phyloP scores from a whole-genome alignment of 2,329 filamentous ascomycete genomes.

The Myrmaecium sp. region DNA sequence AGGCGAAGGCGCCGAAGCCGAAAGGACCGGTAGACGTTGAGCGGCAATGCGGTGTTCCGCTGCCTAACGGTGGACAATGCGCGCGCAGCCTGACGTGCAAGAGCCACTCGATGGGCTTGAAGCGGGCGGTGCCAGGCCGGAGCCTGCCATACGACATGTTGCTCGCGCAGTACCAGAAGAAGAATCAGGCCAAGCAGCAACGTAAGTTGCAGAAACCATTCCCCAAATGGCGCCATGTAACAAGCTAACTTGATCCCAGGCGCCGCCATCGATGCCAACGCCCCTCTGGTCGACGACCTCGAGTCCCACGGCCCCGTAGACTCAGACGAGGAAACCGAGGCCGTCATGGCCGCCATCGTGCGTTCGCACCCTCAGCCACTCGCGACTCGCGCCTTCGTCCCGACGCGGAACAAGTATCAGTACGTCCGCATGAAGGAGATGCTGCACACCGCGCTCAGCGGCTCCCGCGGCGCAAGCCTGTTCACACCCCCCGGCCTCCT shows the following conservation, averaged over 20 bases:
- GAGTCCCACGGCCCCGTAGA: slow-evolving; percentile 64
- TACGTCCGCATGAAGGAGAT: slow-evolving; percentile 47
- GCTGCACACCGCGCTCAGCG: slow-evolving; percentile 40
- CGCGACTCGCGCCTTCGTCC: slow-evolving; percentile 41
- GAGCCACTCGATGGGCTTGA: slow-evolving; percentile 87
- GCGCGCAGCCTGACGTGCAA: slow-evolving; percentile 85
- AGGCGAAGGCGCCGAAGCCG: slow-evolving; percentile 65
- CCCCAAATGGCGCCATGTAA: neutral
- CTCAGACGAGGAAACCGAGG: slow-evolving; percentile 82
- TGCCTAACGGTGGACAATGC: slow-evolving; percentile 74
- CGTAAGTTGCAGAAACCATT: slow-evolving; percentile 39
- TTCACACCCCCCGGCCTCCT: slow-evolving; percentile 16
- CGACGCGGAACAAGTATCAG: slow-evolving; percentile 38
- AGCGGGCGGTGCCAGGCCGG: slow-evolving; percentile 70
- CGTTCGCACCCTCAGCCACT: slow-evolving; percentile 66
- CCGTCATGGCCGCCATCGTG: slow-evolving; percentile 63
- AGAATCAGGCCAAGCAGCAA: slow-evolving; percentile 96
- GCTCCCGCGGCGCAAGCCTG: slow-evolving; percentile 27
- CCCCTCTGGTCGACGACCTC: slow-evolving; percentile 69
- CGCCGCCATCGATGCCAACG: slow-evolving; percentile 86
- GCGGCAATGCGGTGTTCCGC: slow-evolving; percentile 74
- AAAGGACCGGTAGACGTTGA: slow-evolving; percentile 92
- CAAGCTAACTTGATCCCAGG: slow-evolving; percentile 33
- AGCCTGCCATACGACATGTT: slow-evolving; percentile 88
- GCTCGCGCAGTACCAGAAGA: slow-evolving; percentile 56